Evolutionary conservation across 345 rosid genomes (phyloP), one percentile per base, ranked within the genome.

Genomic region (Arabis alpina): DNA sequence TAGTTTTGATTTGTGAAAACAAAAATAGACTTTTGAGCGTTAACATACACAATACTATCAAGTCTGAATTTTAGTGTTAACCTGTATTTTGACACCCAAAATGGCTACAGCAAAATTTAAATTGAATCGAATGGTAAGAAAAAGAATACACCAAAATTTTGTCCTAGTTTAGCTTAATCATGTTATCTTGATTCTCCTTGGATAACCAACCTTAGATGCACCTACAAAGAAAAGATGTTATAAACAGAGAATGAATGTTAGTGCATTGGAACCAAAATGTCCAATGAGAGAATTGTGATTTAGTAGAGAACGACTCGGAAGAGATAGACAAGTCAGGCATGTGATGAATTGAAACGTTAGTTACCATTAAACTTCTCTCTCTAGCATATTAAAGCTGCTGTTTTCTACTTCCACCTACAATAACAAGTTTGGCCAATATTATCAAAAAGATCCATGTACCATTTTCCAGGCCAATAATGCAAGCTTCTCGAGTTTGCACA

Each of bases 321-420:
- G 85, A 75, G 96, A 88, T 73, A 93, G 76, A 70, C 32, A 80
- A 81, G 77, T 81, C 84, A 76, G 67, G 61, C 41, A 32, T 47
- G 64, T 65, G 49, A 67, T 48, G 81, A 19, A 19, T 19, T 19
- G 23, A 45, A 81, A 53, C 30, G 64, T 8, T 36, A 8, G 61
- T 36, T 45, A 32, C 79, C 78, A 69, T 79, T 61, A 51, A 88
- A 83, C 59, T 79, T 79, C 10, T 36, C 40, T 36, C 82, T 93
- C 96, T 39, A 76, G 71, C 76, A 90, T 74, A 80, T 88, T 90
- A 78, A 87, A 93, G 79, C 95, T 77, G 62, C 86, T 84, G 70
- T 30, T 81, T 66, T 82, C 87, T 54, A 84, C 88, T 80, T 86
- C 92, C 71, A 88, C 89, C 97, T 93, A 72, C 59, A 67, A 55